Evolutionary conservation across 768 basidiomycete species (phyloP), one percentile per base, ranked within the genome.

Genomic region (Boletus edulis): DNA sequence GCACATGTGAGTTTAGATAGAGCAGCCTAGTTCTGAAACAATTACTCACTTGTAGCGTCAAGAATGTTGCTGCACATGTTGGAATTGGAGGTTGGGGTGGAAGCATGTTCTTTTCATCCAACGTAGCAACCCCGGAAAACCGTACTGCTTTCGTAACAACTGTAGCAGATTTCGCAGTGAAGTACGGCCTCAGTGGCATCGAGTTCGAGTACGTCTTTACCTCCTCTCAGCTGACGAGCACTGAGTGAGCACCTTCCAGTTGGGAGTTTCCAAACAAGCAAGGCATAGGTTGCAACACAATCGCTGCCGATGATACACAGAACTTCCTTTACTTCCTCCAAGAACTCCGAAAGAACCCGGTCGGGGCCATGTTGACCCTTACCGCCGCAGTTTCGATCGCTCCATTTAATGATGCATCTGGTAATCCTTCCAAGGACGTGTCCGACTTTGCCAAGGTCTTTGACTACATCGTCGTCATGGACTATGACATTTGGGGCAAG

Each of bases 201-300:
- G 80, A 64, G 15, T 68, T 72, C 32, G 65, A 67, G 69, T 72
- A 55, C 1, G 67, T 51, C 7, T 7, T 14, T 14, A 12, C 13
- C 20, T 40, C 49, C 2, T 45, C 7, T 35, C 11, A 4, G 17
- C 43, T 8, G 34, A 18, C 18, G n/a, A 42, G 1, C 1, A 22
- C 31, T 64, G 7, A 69, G 5, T 7, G 2, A 12, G 15, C 15
- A n/a, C 76, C 56, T 49, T 14, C 41, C 51, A 93, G 91, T 63
- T 95, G 93, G 92, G 94, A 96, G 70, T 94, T 87, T 65, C 93
- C 94, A 3, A 81, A 77, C 52, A 60, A 70, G 5, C 72, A 76
- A 47, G 91, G 92, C 29, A 76, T 87, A 2, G 82, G 82, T 2
- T 89, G 89, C 62, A 97, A 96, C 67, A 68, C 67, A 0, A 76